Conservation (phyloP, 768 basidiomycete genomes). For the Boletus speciosus region DNA sequence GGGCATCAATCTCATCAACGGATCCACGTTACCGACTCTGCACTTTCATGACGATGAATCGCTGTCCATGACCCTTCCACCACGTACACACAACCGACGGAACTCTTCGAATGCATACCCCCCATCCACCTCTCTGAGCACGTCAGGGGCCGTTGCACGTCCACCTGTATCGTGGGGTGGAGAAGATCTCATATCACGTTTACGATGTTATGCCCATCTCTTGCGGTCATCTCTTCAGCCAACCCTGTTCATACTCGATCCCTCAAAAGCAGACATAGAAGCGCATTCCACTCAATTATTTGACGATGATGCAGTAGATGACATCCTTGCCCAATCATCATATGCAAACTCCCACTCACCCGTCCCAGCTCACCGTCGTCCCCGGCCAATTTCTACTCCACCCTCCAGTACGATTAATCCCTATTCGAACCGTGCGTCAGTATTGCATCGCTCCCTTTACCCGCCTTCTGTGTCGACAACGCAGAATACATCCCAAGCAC, state of each 20-base stretch:
- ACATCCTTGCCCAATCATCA: conserved; percentile 78
- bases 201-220: conserved; percentile 75
- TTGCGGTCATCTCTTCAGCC: conserved; percentile 85
- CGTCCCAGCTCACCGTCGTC: conserved; percentile 78
- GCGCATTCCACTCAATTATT: conserved; percentile 84
- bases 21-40: conserved; percentile 81
- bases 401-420: conserved; percentile 41
- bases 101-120: conserved; percentile 54
- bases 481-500: conserved; percentile 63
- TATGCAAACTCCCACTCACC: conserved; percentile 76
- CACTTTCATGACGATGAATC: conserved; percentile 99
- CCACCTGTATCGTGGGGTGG: conserved; percentile 73
- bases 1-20: conserved; percentile 83
- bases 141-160: conserved; percentile 39
- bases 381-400: conserved; percentile 54
- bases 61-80: conserved; percentile 58
- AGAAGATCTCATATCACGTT: conserved; percentile 74
- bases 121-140: conserved; percentile 53
- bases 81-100: conserved; percentile 34
- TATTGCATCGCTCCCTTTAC: conserved; percentile 73
- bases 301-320: conserved; percentile 82
- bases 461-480: conserved; percentile 49
- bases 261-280: conserved; percentile 89
- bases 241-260: conserved; percentile 86
- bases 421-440: conserved; percentile 66